These are phyloP conservation scores for Pseudopithomyces maydicus DNA, from an alignment of 2,329 filamentous ascomycete genomes.

Conservation along the genomic window DNA sequence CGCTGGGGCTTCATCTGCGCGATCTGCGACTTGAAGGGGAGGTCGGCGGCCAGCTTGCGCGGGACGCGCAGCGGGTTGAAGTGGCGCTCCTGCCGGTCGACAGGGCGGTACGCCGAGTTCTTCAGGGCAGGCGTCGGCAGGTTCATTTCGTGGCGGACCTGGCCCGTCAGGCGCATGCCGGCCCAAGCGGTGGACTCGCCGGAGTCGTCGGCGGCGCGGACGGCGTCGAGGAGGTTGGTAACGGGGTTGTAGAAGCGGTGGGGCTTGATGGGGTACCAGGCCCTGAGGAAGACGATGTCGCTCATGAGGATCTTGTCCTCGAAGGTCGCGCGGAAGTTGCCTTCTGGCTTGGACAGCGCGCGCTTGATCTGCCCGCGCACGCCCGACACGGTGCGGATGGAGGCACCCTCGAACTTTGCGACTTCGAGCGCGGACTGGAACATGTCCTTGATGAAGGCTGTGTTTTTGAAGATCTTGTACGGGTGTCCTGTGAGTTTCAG, in stretches of 20 bases:
- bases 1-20: slow-evolving; percentile 78
- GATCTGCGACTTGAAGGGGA: slow-evolving; percentile 94
- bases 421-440: slow-evolving; percentile 92
- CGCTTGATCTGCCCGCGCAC: slow-evolving; percentile 97
- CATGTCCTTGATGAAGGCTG: slow-evolving; percentile 98
- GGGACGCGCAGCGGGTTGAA: slow-evolving; percentile 73
- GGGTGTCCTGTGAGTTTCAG: slow-evolving; percentile 92
- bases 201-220: slow-evolving; percentile 26
- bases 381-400: slow-evolving; percentile 94
- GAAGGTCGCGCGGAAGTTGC: slow-evolving; percentile 94
- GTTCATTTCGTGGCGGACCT: slow-evolving; percentile 78
- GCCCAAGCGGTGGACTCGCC: slow-evolving; percentile 66
- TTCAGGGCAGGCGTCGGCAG: slow-evolving; percentile 78
- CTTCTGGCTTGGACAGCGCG: slow-evolving; percentile 89
- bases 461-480: slow-evolving; percentile 99
- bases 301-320: slow-evolving; percentile 98
- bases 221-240: slow-evolving; percentile 78
- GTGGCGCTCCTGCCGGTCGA: slow-evolving; percentile 57
- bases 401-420: slow-evolving; percentile 96
- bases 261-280: slow-evolving; percentile 96
- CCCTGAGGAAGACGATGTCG: slow-evolving; percentile 93
- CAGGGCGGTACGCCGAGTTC: slow-evolving; percentile 81
- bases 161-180: slow-evolving; percentile 90
- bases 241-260: slow-evolving; percentile 97
- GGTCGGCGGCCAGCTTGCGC: slow-evolving; percentile 75